Evolutionary conservation across 257 asterid species (phyloP), one percentile per base, ranked within the genome.

Genomic region (Fraxinus pennsylvanica): DNA sequence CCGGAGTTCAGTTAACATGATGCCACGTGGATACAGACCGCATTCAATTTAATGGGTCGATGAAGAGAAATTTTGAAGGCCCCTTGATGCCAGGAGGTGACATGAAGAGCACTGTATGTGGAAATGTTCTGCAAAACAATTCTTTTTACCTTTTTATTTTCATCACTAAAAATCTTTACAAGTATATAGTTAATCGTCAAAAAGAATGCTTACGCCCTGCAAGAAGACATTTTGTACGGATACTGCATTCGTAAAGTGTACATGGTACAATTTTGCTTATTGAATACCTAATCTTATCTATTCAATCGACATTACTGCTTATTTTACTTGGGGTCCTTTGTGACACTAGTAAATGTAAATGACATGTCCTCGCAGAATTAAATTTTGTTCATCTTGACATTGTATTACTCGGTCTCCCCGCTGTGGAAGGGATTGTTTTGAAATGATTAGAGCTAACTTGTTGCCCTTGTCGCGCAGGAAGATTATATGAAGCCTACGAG

Each of bases 151-250:
- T 89, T 25, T 74, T 70, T 74, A 72, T 68, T 68, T 8, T 74
- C 68, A 77, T 71, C 76, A 73, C 72, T 41, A 74, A 22, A 72
- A 84, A 77, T 82, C 85, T 82, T 82, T 81, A 76, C 77, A 12
- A 22, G 90, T 90, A 90, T 82, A 91, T 92, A 92, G 92, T 75
- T 87, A 88, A 87, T 89, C 89, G 92, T 81, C 75, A 73, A 79
- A 79, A 82, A 89, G 88, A 81, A 82, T 79, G 86, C 79, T 78
- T 68, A 67, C 83, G 72, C 78, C 82, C 63, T 76, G 71, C 83
- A 38, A 77, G 77, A 76, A 59, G 86, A 83, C 88, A 78, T 84
- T 85, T 86, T 92, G 96, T 88, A 85, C 84, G 86, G 88, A 85
- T 81, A 80, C 79, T 81, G 84, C 84, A 78, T 81, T 82, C 74